Conservation (phyloP, 495 filamentous ascomycete genomes). For the Penicillium parvum region DNA sequence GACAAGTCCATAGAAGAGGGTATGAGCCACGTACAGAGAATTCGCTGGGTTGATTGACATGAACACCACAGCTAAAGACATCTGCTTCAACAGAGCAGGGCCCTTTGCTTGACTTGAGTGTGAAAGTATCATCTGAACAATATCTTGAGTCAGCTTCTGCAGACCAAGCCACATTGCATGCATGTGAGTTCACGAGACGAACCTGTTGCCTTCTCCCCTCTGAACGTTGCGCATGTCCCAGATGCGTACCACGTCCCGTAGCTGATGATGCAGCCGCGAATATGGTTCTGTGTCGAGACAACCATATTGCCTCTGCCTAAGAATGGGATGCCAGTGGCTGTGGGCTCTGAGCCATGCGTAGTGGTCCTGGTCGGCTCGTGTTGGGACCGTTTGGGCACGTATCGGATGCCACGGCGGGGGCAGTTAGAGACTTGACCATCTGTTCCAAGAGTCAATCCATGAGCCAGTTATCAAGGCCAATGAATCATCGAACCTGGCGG, state of each 20-base stretch:
- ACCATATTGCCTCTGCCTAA: conserved; percentile 56
- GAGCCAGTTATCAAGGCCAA: background rate
- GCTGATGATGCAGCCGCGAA: conserved; percentile 67
- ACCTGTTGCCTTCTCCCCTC: conserved; percentile 46
- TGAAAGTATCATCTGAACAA: conserved; percentile 49
- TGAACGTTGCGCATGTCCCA: conserved; percentile 69
- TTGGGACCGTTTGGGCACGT: conserved; percentile 57
- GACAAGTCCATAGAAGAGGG: background rate
- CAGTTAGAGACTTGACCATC: conserved; percentile 63
- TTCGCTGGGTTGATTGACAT: conserved; percentile 36
- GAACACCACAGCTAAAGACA: conserved; percentile 47
- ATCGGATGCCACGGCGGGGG: conserved; percentile 56
- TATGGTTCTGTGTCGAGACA: conserved; percentile 46
- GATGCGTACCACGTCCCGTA: conserved; percentile 63
- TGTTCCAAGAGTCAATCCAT: conserved; percentile 9
- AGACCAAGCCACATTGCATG: background rate
- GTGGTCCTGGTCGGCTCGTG: conserved; percentile 37
- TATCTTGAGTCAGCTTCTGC: background rate
- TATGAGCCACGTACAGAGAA: conserved; percentile 39
- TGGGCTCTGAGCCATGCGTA: conserved; percentile 30
- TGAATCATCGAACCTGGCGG: conserved; percentile 44
- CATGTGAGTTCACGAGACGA: conserved; percentile 5
- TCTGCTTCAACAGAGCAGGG: conserved; percentile 47
- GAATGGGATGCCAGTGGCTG: conserved; percentile 44
- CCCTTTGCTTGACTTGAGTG: conserved; percentile 56